phyloP scores from a whole-genome alignment of 495 filamentous ascomycete species.

The Letharia columbiana region DNA sequence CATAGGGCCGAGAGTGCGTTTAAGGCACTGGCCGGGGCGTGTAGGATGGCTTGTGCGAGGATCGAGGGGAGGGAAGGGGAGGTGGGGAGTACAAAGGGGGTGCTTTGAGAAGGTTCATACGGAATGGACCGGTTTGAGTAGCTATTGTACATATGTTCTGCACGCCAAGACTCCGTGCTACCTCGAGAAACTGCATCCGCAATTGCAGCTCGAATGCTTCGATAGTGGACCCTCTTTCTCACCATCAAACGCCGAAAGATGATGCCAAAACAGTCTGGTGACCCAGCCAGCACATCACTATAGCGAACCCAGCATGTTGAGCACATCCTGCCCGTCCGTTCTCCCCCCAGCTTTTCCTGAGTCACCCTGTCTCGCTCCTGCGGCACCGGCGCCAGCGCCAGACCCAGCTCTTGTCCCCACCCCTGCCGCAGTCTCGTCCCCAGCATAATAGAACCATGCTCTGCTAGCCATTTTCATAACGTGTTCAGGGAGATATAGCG shows the following conservation, averaged over 20 bases:
- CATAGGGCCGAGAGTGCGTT: constrained; percentile 95
- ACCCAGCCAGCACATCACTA: neutral
- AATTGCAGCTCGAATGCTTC: neutral
- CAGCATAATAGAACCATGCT: constrained; percentile 89
- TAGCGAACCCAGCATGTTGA: constrained; percentile 19
- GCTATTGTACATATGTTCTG: neutral
- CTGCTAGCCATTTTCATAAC: constrained; percentile 66
- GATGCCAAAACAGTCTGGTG: neutral
- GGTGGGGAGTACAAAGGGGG: constrained; percentile 91
- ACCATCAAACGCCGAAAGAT: neutral
- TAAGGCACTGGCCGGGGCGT: constrained; percentile 86
- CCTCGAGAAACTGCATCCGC: neutral
- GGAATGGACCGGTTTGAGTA: neutral
- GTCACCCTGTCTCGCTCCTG: constrained; percentile 1
- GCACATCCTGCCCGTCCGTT: constrained; percentile 15
- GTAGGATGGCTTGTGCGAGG: constrained; percentile 62
- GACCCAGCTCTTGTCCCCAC: constrained; percentile 6
- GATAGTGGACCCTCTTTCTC: neutral
- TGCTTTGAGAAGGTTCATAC: constrained; percentile 35
- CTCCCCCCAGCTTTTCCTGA: constrained; percentile 1
- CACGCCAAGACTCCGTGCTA: neutral
- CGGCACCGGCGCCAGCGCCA: constrained; percentile 9
- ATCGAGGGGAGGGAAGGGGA: constrained; percentile 77
- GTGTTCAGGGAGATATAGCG: constrained; percentile 89
- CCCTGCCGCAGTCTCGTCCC: constrained; percentile 48